Evolutionary conservation across 768 basidiomycete genomes (phyloP).

Genomic region (Suillus variegatus): DNA sequence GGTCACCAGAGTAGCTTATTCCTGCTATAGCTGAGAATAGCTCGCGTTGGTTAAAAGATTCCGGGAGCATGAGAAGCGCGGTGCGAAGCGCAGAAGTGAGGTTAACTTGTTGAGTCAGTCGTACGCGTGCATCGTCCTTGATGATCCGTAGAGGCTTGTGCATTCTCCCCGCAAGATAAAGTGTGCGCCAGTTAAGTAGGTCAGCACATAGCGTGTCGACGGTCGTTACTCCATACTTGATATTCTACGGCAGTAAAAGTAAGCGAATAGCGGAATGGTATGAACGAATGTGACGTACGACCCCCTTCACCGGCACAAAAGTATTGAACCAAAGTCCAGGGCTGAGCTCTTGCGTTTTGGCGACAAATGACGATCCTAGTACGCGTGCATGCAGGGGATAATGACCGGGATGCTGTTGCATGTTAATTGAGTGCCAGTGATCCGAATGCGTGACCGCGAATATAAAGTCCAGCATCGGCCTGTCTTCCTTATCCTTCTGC

Average conservation of each 20-base stretch:
- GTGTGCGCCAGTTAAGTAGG: constrained; percentile 87
- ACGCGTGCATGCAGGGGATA: constrained; percentile 89
- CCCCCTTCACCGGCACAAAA: constrained; percentile 79
- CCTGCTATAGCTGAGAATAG: constrained; percentile 86
- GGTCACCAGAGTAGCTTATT: constrained; percentile 87
- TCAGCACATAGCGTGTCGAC: constrained; percentile 89
- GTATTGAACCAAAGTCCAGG: constrained; percentile 98
- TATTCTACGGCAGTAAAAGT: constrained; percentile 51
- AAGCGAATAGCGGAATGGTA: constrained; percentile 4
- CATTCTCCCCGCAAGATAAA: constrained; percentile 95
- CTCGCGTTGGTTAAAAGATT: constrained; percentile 75
- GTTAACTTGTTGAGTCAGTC: constrained; percentile 92
- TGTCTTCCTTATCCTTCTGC: constrained; percentile 32
- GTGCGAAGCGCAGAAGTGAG: constrained; percentile 86
- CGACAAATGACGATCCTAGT: constrained; percentile 82
- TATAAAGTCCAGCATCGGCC: constrained; percentile 94
- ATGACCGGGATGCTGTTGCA: constrained; percentile 88
- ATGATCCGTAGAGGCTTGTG: constrained; percentile 97
- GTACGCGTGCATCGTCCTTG: constrained; percentile 88
- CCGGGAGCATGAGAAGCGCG: constrained; percentile 85
- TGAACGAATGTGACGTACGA: constrained; percentile 54
- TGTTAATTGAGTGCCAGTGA: constrained; percentile 95
- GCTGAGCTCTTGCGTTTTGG: constrained; percentile 66
- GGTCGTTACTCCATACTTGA: constrained; percentile 97
- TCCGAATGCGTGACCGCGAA: constrained; percentile 92